These are phyloP conservation scores for Hondaea fermentalgiana DNA, from an alignment of 108 stramenopile species.

Conservation along the genomic window DNA sequence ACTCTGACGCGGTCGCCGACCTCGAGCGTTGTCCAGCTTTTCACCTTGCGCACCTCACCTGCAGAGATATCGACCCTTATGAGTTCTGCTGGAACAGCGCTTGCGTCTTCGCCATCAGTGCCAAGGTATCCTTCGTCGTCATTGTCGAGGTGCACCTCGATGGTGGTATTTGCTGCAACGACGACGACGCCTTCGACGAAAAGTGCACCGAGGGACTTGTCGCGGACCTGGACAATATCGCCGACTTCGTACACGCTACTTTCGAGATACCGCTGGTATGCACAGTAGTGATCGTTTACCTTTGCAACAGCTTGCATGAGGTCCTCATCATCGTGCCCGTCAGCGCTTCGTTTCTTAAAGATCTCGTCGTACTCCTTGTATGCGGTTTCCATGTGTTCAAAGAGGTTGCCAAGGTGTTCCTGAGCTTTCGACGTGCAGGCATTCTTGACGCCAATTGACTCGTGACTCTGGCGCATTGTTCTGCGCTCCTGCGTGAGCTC, in stretches of 20 bases:
- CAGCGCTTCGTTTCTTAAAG: background rate
- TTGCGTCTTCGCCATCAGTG: too few relatives aligned
- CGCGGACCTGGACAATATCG: background rate
- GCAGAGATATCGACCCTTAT: background rate
- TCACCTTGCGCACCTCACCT: background rate
- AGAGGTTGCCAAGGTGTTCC: background rate
- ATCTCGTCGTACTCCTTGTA: background rate
- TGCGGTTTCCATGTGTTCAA: background rate
- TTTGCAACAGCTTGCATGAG: background rate
- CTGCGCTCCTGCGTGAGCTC: background rate
- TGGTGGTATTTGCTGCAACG: background rate
- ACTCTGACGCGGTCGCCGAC: background rate
- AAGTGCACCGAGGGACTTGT: background rate
- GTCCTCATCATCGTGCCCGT: background rate
- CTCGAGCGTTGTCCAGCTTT: background rate
- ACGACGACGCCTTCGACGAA: conserved; percentile 7
- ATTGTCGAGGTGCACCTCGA: background rate
- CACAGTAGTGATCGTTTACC: background rate
- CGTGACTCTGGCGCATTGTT: background rate
- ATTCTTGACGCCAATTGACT: background rate
- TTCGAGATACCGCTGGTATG: background rate
- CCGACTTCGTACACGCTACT: background rate
- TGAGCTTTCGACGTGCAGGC: background rate
- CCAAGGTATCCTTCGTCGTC: background rate
- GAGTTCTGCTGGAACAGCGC: background rate